Base-by-base conservation (phyloP, 257 asterid genomes). In the Solanum chmielewskii region DNA sequence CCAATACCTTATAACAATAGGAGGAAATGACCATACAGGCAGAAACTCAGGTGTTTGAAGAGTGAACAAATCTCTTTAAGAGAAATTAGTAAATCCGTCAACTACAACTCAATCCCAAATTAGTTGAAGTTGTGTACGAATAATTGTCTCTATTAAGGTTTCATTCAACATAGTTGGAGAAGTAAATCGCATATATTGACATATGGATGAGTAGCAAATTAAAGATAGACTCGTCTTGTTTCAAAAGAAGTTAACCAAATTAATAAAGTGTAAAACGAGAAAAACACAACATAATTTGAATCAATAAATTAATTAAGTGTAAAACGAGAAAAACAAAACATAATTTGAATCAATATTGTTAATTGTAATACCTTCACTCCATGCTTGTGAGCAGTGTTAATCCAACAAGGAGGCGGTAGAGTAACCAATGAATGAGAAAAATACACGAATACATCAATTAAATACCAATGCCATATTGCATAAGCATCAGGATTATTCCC, bases 341-440 rank as follows among this genome's bases (percentile, higher is more conserved):
- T 29, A 44, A 85, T 69, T 16, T 11, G n/a, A 39, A 11, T 11
- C 60, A 52, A 49, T 66, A 52, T 35, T 14, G 39, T 39, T 5
- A 13, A 21, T 21, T 42, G 13, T 66, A 27, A 52, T 89, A 95
- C 99, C 99, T 95, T 93, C 39, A 97, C 98, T 4, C 99, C 99
- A 88, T 97, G 99, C 69, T 86, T 95, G 73, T 97, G 99, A 74
- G 95, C 98, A 66, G 98, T 83, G 90, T 97, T 95, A 37, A 90
- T 93, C 99, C 99, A 97, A 90, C 98, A 91, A 47, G 99, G 99
- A 87, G 99, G 99, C 73, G 99, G 99, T 88, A 97, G 75, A 7
- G 99, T 95, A 89, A 97, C 99, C 93, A 97, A 88, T 78, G 60
- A 86, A 89, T 95, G 99, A 52, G 99, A 94, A 87, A 97, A 97